phyloP scores from a whole-genome alignment of 164 flowering plant species.

The Dillenia turbinata region DNA sequence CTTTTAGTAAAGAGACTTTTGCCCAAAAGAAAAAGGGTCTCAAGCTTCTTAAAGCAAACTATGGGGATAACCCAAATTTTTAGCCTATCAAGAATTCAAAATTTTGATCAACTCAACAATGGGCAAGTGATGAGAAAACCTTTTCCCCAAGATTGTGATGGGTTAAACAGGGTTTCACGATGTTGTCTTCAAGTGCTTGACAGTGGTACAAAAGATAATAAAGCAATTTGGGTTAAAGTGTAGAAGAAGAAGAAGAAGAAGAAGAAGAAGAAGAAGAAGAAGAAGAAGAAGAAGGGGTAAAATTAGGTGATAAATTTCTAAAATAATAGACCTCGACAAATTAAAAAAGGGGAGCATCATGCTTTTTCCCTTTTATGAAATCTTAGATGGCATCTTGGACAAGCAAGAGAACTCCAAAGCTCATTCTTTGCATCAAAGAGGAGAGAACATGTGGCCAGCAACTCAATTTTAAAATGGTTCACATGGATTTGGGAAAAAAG shows the following conservation, averaged over 20 bases:
- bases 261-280: conserved; percentile 11
- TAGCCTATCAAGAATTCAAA: too few relatives aligned
- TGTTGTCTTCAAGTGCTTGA: neutral
- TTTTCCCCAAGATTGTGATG: too few relatives aligned
- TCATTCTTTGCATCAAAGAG: conserved; percentile 10
- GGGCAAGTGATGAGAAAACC: too few relatives aligned
- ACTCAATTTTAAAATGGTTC: conserved; percentile 16
- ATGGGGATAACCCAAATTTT: too few relatives aligned
- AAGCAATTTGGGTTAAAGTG: neutral
- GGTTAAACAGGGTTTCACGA: neutral
- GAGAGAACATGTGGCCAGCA: conserved; percentile 36
- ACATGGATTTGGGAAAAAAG: conserved; percentile 14
- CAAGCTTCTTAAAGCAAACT: too few relatives aligned
- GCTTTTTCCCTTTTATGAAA: conserved; percentile 16
- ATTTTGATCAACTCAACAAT: too few relatives aligned
- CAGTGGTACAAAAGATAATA: neutral
- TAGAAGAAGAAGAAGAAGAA: neutral
- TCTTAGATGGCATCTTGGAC: conserved; percentile 17
- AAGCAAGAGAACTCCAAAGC: conserved; percentile 3
- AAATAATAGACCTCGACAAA: conserved; percentile 6
- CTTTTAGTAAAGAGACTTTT: too few relatives aligned
- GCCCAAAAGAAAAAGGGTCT: too few relatives aligned
- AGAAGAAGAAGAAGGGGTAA: too few relatives aligned
- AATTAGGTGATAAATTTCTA: conserved; percentile 5
- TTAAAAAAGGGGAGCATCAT: conserved; percentile 12